Evolutionary conservation across 345 rosid genomes (phyloP), one percentile per base, ranked within the genome.

Genomic region (Gossypium arboreum): DNA sequence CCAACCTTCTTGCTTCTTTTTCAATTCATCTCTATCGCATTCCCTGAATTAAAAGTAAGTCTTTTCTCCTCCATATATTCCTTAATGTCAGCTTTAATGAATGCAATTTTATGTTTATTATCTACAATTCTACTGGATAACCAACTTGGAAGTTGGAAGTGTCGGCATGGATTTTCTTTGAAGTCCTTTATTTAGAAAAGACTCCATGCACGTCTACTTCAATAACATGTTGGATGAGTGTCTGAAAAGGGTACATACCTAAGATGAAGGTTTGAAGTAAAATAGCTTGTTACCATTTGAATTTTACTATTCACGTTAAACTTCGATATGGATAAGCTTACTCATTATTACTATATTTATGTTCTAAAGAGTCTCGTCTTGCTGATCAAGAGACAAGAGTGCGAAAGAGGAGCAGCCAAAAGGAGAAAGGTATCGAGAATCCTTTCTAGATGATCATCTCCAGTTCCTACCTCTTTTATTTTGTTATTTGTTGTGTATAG

Each of bases 381-480:
- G 57, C 79, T 22, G 71, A 76, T 73, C 77, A 75, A 60, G 90
- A 83, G 77, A 72, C 77, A 76, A 60, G 89, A 83, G 77, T 79
- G 70, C 73, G 84, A 77, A 65, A 75, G 79, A 78, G 80, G 77
- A 77, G 78, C 85, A 71, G 55, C 63, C 50, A 85, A 82, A 83
- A 91, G 85, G 79, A 91, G 91, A 86, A 92, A 91, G 97, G 98
- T 94, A 87, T 63, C 58, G 62, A 48, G 68, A 41, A 16, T 72
- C 45, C 18, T 27, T 59, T 70, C 73, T 22, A 41, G 43, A 41
- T 47, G 55, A 54, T 72, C 64, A 75, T 10, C 29, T 52, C 24
- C 56, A 68, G 22, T 41, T 66, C 68, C 27, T 63, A 48, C n/a
- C 75, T 24, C 9, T 48, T 59, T 57, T 12, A 58, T 54, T 79